Base-by-base conservation (phyloP, 306 rosid genomes). In the Ammopiptanthus mongolicus region DNA sequence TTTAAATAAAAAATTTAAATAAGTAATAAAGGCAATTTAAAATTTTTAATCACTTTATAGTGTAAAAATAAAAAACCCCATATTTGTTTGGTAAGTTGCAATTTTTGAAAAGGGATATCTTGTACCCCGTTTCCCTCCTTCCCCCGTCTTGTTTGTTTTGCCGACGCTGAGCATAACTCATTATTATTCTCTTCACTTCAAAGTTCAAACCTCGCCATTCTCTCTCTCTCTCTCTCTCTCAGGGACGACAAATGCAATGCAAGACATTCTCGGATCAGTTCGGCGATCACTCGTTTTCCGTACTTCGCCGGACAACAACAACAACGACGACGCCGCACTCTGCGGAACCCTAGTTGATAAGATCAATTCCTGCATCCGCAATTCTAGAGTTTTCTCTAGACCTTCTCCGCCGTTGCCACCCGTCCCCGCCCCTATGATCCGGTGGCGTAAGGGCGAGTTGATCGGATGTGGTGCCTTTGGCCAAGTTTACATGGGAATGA, bases 381-480 rank as follows among this genome's bases (percentile, higher is more conserved):
- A 81, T 80, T 96, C 99, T 64, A 85, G 90, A 86, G 97, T 90
- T 33, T 92, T 96, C 81, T 89, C 97, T 18, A 90, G 78, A 75
- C 90, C 86, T 47, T 87, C 82, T 2, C 87, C 81, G 15, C 83
- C 84, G 11, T 3, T 14, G 6, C 77, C 79, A 42, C 74, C 90
- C 4, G 17, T 82, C 19, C 84, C 53, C 9, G 78, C 76, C 2
- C 91, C 86, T 8, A 82, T 87, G 85, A 96, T 96, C 88, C 91
- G 99, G 88, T 96, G 99, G 99, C 93, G 98, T 44, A 96, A 90
- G 71, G 99, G 99, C 31, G 98, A 96, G 83, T 86, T 96, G 88
- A 92, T 96, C 77, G 99, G 99, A 39, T 96, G 96, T 69, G 99
- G 99, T 21, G 98, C 99, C 66, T 96, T 96, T 65, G 99, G 98